Evolutionary conservation across 768 basidiomycete species (phyloP), one percentile per base, ranked within the genome.

Genomic region (Gymnopilus dilepis): DNA sequence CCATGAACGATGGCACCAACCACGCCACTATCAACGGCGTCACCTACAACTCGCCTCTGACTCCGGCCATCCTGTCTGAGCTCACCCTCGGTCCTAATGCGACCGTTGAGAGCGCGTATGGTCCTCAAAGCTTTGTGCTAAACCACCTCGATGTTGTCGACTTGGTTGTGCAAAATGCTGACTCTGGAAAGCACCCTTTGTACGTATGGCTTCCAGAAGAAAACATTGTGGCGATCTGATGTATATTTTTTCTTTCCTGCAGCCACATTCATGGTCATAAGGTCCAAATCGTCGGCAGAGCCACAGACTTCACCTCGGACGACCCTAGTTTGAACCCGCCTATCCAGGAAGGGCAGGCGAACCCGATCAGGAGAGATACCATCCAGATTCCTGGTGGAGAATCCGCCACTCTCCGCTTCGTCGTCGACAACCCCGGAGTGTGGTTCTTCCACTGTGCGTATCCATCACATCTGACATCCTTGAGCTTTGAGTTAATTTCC

Each of bases 221-320:
- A n/a, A n/a, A n/a, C n/a, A n/a, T n/a, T n/a, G n/a, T n/a, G n/a
- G n/a, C n/a, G n/a, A n/a, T n/a, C n/a, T n/a, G n/a, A n/a, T n/a
- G n/a, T n/a, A n/a, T n/a, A n/a, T n/a, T n/a, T n/a, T n/a, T n/a
- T n/a, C n/a, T 17, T 57, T 60, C 22, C n/a, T 54, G n/a, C n/a
- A 95, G 94, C 86, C 95, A 97, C 73, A 74, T 96, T 57, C 95
- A 97, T 74, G 95, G 95, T 0, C 93, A 97, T 79, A 88, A 89
- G 68, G 84, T 88, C 77, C 89, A 91, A 78, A 83, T 99, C 63
- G 87, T 97, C 21, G 81, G 86, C 58, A 88, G 90, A 56, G 83
- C 86, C 2, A 66, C 80, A 56, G 84, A 96, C 70, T 94, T 87
- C 66, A 85, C 85, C 0, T 89, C 90, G 1, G 76, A 82, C 67